These are phyloP conservation scores for Volvariella volvacea DNA, from an alignment of 1,284 basidiomycete genomes.

Conservation along the genomic window DNA sequence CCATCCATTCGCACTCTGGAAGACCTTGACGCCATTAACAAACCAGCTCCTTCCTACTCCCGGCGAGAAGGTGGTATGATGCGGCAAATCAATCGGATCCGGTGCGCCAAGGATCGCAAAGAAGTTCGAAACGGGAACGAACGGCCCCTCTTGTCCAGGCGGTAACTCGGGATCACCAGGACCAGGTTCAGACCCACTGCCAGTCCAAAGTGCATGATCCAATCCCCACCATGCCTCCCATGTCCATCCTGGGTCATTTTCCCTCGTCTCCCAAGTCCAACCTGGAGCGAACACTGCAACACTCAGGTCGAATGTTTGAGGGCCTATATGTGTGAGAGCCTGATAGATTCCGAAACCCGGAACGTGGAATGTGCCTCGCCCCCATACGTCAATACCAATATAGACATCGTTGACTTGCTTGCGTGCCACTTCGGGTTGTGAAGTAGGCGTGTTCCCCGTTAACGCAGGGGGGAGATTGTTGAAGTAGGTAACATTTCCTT, in stretches of 20 bases:
- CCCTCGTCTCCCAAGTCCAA: constrained; percentile 74
- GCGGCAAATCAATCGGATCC: constrained; percentile 42
- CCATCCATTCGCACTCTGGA: constrained; percentile 46
- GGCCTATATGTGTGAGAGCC: constrained; percentile 55
- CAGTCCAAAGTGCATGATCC: constrained; percentile 63
- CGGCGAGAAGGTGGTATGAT: constrained; percentile 62
- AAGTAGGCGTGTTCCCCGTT: constrained; percentile 16
- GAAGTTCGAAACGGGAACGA: constrained; percentile 47
- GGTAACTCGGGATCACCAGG: constrained; percentile 51
- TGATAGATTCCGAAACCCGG: constrained; percentile 65
- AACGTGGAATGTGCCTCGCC: constrained; percentile 63
- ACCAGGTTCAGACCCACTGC: constrained; percentile 48
- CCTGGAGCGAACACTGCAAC: constrained; percentile 68
- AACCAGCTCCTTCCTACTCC: constrained; percentile 66
- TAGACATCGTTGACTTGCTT: constrained; percentile 45
- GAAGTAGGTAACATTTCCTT: constrained; percentile 33
- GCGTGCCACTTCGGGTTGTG: constrained; percentile 15
- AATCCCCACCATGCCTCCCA: constrained; percentile 71
- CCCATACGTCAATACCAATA: constrained; percentile 74
- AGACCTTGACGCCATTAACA: constrained; percentile 48
- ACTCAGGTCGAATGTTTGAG: constrained; percentile 50
- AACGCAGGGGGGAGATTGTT: constrained; percentile 33
- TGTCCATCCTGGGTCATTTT: constrained; percentile 47
- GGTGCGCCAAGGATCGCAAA: constrained; percentile 45
- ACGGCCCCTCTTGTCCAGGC: constrained; percentile 41